Base-by-base conservation (phyloP, 768 basidiomycete species). In the Macrolepiota albuminosa region DNA sequence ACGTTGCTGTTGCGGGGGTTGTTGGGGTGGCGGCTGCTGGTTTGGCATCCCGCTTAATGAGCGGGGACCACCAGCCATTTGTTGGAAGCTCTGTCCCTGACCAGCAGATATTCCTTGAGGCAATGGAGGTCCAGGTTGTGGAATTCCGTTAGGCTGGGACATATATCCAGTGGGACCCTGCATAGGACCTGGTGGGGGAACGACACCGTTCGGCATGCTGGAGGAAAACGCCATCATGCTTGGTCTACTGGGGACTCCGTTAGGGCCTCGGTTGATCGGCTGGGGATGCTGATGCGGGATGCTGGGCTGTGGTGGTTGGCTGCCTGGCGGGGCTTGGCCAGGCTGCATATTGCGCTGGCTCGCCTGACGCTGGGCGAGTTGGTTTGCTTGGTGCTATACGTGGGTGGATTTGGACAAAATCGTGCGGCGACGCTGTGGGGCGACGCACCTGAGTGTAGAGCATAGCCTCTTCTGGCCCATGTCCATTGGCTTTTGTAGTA, bases 401-500 rank as follows among this genome's bases (percentile, higher is more conserved):
- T 48, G 29, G 24, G 36, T 6, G 18, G 48, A 61, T 45, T 60
- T 39, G 59, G 54, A 47, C 53, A 62, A 59, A 52, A 61, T 59
- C 49, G 58, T 43, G 43, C 59, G 56, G 8, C 59, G 55, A 59
- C 67, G 66, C 61, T 62, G 63, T 46, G 63, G 40, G 26, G 31
- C 59, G 29, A 74, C 84, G 56, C 64, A 89, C 89, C 75, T 87
- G 84, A 0, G 82, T 85, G 69, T 91, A 91, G 39, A 86, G 60
- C 69, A 90, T 64, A 26, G 87, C 89, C 63, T 91, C 89, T 1
- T 90, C 88, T n/a, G 84, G 69, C 21, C 84, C 86, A 9, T 68
- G 70, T 34, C 82, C 83, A 52, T 80, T 87, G 63, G 86, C 89
- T 73, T 92, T 92, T 49, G 90, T 89, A 13, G 85, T 85, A 69